Percentiles rank a stretch among this genome's conserved stretches.
These are phyloP conservation scores for Vitis hybrid DNA, from an alignment of 177 flowering plant genomes.

Conservation along the genomic window DNA sequence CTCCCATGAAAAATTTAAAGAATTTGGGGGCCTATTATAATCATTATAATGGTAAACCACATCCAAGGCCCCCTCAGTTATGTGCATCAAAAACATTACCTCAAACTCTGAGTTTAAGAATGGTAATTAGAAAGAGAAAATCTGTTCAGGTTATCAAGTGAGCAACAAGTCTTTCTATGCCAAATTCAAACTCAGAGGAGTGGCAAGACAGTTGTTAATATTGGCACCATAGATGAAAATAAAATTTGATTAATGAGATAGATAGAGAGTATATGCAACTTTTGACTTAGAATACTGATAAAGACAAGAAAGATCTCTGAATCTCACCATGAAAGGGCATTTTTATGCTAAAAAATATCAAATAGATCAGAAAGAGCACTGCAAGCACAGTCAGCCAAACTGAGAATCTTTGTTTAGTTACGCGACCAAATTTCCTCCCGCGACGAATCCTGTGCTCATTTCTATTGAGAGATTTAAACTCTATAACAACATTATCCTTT, in stretches of 20 bases:
- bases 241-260: neutral
- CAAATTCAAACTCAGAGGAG: no score
- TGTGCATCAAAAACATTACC: no score
- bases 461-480: slow-evolving; percentile 21
- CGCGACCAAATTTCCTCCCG: slow-evolving; percentile 51
- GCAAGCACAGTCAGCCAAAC: slow-evolving; percentile 42
- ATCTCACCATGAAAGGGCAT: slow-evolving; percentile 54
- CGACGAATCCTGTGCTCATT: slow-evolving; percentile 42
- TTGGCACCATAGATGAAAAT: no score
- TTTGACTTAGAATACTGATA: neutral
- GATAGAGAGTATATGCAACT: neutral
- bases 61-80: no score
- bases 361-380: slow-evolving; percentile 31
- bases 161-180: no score
- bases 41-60: no score
- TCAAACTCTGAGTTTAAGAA: no score
- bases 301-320: neutral
- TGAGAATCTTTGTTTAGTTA: slow-evolving; percentile 35
- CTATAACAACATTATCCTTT: slow-evolving; percentile 31
- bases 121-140: no score
- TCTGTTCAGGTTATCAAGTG: no score
- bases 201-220: no score
- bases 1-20: no score
- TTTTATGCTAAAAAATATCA: slow-evolving; percentile 38
- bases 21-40: no score